phyloP scores from a whole-genome alignment of 495 filamentous ascomycete genomes.

The Articulospora tetracladia region DNA sequence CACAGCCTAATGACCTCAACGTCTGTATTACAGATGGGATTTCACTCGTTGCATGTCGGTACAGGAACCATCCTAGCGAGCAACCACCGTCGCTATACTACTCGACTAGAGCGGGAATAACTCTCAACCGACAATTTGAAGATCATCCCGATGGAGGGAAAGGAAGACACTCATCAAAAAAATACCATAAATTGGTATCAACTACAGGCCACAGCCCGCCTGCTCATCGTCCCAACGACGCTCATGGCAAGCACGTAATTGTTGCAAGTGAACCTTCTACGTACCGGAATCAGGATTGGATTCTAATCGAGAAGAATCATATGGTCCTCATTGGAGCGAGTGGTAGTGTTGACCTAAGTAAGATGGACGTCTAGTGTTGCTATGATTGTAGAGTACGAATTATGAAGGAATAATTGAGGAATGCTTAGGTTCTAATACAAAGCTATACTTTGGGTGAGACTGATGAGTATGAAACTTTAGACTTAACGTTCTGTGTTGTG shows the following conservation, averaged over 20 bases:
- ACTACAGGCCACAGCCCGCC: constrained; percentile 13
- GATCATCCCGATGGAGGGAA: constrained; percentile 35
- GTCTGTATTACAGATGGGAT: constrained; percentile 37
- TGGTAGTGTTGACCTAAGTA: background rate
- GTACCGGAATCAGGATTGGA: constrained; percentile 42
- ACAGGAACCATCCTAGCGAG: constrained; percentile 41
- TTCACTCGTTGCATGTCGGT: constrained; percentile 38
- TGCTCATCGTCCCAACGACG: background rate
- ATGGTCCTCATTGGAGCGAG: constrained; percentile 20
- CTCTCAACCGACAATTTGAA: constrained; percentile 44
- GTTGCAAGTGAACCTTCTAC: constrained; percentile 48
- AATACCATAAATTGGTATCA: background rate
- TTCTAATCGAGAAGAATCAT: constrained; percentile 40
- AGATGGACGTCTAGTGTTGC: background rate
- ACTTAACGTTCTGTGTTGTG: too few species aligned
- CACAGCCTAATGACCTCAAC: constrained; percentile 38
- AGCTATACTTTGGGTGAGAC: too few species aligned
- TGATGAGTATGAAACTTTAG: too few species aligned
- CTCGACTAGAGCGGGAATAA: constrained; percentile 40
- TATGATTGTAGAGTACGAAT: background rate
- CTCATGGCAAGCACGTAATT: constrained; percentile 44
- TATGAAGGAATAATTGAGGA: background rate
- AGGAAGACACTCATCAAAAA: constrained; percentile 24
- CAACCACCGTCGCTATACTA: constrained; percentile 47
- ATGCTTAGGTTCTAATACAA: too few species aligned